Evolutionary conservation across 2,329 filamentous ascomycete genomes (phyloP), one percentile per base, ranked within the genome.

Genomic region (Dothidotthia symphoricarpi): DNA sequence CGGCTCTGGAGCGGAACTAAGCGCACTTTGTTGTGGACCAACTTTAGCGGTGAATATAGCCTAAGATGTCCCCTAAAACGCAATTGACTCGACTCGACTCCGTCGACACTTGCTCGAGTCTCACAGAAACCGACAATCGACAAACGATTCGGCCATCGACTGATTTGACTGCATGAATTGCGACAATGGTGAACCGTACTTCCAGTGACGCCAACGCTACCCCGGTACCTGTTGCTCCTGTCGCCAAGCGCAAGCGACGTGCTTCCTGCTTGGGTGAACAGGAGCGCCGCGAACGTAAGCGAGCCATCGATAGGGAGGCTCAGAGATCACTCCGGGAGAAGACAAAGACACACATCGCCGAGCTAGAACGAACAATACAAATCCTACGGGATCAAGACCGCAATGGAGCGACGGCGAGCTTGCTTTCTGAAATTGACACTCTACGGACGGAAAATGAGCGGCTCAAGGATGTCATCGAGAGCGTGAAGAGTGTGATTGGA

Each of bases 301-400:
- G 63, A 41, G 59, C 63, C 3, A 63, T 65, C 36, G 63, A 66
- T 38, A 55, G 63, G 14, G 61, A 65, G 43, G 63, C 63, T 22
- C 61, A 65, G 31, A 43, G 63, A 19, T 64, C 61, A 3, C 41
- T 66, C 14, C 38, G 63, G 35, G 63, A 66, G 33, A 66, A 66
- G 49, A 66, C 63, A 2, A 66, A 65, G 28, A 60, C 59, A 7
- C 61, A 65, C 15, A 66, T 66, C 32, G 61, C 63, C 7, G 61
- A 66, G 31, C 53, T 66, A 3, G 61, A 65, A 35, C 55, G 61
- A 17, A 64, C 61, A 2, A 64, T 65, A 16, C 49, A 63, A 34
- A 62, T 65, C n/a, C 40, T 66, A 6, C 39, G 56, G 17, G 50
- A 61, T 15, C 59, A 65, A 34, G 63, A 66, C 29, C 42, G 52